Conservation (phyloP, 805 yeast species). For the Nakazawaea peltata region DNA sequence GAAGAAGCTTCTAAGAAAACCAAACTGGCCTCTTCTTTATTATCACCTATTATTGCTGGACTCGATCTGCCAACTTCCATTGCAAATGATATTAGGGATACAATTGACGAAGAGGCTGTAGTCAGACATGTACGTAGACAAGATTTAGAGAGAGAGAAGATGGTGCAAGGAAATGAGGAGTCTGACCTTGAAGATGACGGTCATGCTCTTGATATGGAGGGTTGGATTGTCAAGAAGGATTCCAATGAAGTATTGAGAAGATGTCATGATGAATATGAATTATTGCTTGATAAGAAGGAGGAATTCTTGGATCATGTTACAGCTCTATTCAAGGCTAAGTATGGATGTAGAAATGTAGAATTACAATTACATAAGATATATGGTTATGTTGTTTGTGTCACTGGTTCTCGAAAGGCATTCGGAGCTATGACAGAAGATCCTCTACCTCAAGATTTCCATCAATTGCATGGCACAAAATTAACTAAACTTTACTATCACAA, state of each 20-base stretch:
- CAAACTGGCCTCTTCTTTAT: constrained; percentile 18
- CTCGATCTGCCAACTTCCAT: constrained; percentile 32
- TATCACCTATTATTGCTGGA: constrained; percentile 17
- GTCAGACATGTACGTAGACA: constrained; percentile 17
- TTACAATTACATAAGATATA: constrained; percentile 33
- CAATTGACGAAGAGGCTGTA: constrained; percentile 32
- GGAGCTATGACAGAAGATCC: constrained; percentile 9
- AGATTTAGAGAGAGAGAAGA: constrained; percentile 8
- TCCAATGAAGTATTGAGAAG: constrained; percentile 9
- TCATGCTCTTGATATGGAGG: constrained; percentile 10
- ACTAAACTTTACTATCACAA: constrained; percentile 26
- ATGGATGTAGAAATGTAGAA: constrained; percentile 21
- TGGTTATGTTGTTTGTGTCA: constrained; percentile 41
- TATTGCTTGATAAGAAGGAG: constrained; percentile 23
- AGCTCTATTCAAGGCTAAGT: constrained; percentile 17
- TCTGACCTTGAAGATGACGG: constrained; percentile 10
- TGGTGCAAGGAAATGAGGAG: constrained; percentile 9
- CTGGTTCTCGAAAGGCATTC: constrained; percentile 25
- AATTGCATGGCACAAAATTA: constrained; percentile 13
- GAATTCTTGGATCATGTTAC: constrained; percentile 21
- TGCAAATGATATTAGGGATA: constrained; percentile 31
- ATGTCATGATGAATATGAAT: constrained; percentile 13
- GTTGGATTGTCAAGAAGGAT: constrained; percentile 10
- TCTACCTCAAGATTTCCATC: not conserved
- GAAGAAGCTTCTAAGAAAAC: constrained; percentile 10